Base-by-base conservation (phyloP, 768 basidiomycete genomes). In the Neoboletus magnificus region DNA sequence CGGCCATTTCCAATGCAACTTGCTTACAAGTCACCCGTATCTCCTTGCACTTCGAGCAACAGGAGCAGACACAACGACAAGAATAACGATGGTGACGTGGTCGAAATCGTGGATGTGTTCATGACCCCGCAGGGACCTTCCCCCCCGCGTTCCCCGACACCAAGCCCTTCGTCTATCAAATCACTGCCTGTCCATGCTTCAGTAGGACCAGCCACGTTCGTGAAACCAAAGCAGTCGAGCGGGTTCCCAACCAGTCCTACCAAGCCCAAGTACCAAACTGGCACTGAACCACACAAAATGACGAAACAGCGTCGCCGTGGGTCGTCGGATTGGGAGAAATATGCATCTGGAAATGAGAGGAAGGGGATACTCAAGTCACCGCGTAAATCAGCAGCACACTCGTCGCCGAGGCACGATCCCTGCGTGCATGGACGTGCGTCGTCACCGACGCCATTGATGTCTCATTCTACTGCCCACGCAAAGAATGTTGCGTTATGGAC, bases 1-100 rank as follows among this genome's bases (percentile, higher is more conserved):
- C 62, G 48, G 8, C 66, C 68, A 23, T 70, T 72, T 55, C 69
- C 71, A 42, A 63, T 70, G 60, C 65, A 64, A 18, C 33, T 60
- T 15, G 50, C 33, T 12, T n/a, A 27, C 30, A n/a, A 48, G 12
- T 37, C 52, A 10, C 40, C 18, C 4, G 23, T 32, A 16, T 57
- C 54, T 23, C 53, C 53, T 3, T 15, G n/a, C 4, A 3, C 41
- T 40, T 51, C 51, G 10, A 39, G 7, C 12, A 1, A 29, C 12
- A 8, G 13, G 11, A 32, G 20, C 30, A 41, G n/a, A 37, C 23
- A 36, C 18, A 40, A 25, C 9, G 50, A 37, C 12, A 13, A 20
- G n/a, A 6, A 50, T 22, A 29, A 53, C 8, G 48, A 20, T 16
- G 44, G 4, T 2, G 54, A 58, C 11, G 13, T 4, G 35, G 42